Conservation (phyloP, 176 grass and related monocot genomes). For the Tillandsia leiboldiana region DNA sequence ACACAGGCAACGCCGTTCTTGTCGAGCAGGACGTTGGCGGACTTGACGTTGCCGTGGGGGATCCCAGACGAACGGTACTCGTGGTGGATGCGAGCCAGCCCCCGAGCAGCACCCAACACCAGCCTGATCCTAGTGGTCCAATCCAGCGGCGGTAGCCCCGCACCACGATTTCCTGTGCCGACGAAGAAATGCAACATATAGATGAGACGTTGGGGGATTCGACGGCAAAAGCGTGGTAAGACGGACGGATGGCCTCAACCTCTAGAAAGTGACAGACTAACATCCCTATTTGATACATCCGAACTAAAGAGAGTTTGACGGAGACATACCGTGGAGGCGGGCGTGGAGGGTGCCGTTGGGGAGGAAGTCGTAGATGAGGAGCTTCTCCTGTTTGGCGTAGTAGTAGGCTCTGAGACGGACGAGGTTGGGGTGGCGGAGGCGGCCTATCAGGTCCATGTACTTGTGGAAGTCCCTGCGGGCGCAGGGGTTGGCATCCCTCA, state of each 20-base stretch:
- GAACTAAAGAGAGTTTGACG: too few species aligned
- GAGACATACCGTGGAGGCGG: constrained; percentile 43
- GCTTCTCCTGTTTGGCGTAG: constrained; percentile 87
- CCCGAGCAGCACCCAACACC: constrained; percentile 43
- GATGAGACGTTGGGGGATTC: too few species aligned
- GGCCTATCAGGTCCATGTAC: constrained; percentile 90
- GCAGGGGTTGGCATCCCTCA: constrained; percentile 63
- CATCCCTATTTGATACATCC: neutral
- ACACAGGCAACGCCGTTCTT: constrained; percentile 39
- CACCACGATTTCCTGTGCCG: constrained; percentile 35
- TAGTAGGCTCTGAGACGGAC: constrained; percentile 68
- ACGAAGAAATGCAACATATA: neutral
- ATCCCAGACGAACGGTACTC: constrained; percentile 39
- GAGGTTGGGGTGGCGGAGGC: constrained; percentile 59
- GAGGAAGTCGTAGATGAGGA: constrained; percentile 85
- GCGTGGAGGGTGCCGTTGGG: constrained; percentile 65
- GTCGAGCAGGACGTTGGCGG: constrained; percentile 61
- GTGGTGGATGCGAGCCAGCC: constrained; percentile 51
- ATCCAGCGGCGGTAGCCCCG: constrained; percentile 44
- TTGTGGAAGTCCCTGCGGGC: constrained; percentile 60
- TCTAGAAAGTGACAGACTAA: neutral
- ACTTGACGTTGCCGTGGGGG: constrained; percentile 72
- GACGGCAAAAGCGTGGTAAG: neutral
- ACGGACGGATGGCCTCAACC: neutral
- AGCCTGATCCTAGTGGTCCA: constrained; percentile 51